Evolutionary conservation across 2,329 filamentous ascomycete species (phyloP).

Genomic region (Neoscytalidium dimidiatum): DNA sequence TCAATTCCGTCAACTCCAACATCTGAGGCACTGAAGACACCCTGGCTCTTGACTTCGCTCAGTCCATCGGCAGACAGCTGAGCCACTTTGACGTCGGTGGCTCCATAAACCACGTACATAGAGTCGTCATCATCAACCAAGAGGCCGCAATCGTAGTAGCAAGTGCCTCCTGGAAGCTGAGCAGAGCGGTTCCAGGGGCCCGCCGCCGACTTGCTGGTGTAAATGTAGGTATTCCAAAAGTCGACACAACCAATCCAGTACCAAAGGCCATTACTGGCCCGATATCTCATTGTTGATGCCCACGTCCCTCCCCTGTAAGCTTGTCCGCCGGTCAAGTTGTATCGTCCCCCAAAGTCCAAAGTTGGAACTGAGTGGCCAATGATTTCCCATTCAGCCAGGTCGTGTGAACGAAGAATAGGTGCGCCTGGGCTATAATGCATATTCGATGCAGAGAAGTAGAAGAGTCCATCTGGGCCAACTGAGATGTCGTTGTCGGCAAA

Average conservation of each 20-base stretch:
- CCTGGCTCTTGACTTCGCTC: neutral
- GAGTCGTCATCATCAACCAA: neutral
- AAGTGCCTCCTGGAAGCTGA: neutral
- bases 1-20: too few relatives aligned
- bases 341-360: slow-evolving; percentile 33
- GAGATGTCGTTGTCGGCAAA: slow-evolving; percentile 55
- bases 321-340: slow-evolving; percentile 44
- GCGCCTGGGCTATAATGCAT: slow-evolving; percentile 58
- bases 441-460: slow-evolving; percentile 55
- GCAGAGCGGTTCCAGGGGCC: neutral
- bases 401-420: slow-evolving; percentile 53
- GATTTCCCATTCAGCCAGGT: slow-evolving; percentile 51
- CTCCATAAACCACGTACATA: neutral
- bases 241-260: too few relatives aligned
- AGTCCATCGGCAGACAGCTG: neutral
- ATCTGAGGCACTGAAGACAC: too few relatives aligned
- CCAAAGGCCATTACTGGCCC: slow-evolving; percentile 22
- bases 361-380: slow-evolving; percentile 32
- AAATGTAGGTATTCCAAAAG: neutral
- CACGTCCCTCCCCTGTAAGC: slow-evolving; percentile 54
- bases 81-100: neutral
- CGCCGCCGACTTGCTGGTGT: neutral
- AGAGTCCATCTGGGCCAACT: slow-evolving; percentile 42
- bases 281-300: slow-evolving; percentile 54
- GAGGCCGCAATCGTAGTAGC: neutral